A percentile compares a stretch with the other conserved stretches of the same genome.
phyloP scores from a whole-genome alignment of 1,139 yeast genomes.

The Pneumocystis wakefieldiae region DNA sequence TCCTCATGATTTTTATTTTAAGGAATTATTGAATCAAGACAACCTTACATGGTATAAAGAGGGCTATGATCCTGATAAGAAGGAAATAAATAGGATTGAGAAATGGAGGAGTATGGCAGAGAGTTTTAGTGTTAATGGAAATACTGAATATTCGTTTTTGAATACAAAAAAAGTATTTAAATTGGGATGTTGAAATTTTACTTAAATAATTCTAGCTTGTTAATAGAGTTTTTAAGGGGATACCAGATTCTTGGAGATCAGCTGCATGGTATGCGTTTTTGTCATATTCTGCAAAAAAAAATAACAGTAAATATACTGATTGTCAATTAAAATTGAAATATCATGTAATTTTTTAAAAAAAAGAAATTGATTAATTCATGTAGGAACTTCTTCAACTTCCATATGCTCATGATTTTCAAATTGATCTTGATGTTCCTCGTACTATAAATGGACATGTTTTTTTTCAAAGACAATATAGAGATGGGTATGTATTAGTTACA shows the following conservation, averaged over 20 bases:
- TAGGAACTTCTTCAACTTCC: conserved; percentile 5
- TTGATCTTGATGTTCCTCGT: conserved; percentile 18
- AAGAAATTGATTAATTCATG: neutral
- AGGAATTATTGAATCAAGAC: neutral
- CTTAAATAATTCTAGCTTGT: neutral
- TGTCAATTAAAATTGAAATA: neutral
- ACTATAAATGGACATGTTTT: conserved; percentile 16
- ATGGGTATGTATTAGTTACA: conserved; percentile 11
- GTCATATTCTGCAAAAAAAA: conserved; percentile 1
- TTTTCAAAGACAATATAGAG: conserved; percentile 16
- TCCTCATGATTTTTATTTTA: neutral
- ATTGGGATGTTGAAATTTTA: neutral
- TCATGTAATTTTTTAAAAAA: neutral
- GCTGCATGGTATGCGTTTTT: conserved; percentile 11
- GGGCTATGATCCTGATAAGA: neutral
- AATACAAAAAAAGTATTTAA: neutral
- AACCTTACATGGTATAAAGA: neutral
- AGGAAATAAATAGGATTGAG: neutral
- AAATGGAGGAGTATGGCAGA: neutral
- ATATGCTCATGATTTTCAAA: conserved; percentile 16
- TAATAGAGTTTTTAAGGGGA: conserved; percentile 13
- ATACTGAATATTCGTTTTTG: neutral
- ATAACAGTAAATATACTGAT: conserved; percentile 2
- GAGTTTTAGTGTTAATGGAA: neutral
- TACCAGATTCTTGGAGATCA: conserved; percentile 18